Evolutionary conservation across 2,329 filamentous ascomycete genomes (phyloP).

Genomic region (Hymenoscyphus salicellus): DNA sequence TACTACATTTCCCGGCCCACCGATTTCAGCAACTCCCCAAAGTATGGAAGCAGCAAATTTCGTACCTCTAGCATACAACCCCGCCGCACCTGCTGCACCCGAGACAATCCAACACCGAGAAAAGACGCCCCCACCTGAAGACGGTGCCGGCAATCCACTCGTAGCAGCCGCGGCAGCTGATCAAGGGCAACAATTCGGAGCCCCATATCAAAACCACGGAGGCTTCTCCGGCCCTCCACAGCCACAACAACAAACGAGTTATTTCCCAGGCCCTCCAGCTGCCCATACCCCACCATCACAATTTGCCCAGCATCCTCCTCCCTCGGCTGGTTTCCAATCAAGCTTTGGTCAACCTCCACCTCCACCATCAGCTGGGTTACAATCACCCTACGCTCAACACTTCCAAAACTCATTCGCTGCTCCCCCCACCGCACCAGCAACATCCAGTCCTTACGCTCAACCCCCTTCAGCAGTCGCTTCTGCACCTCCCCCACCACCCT

Average conservation of each 20-base stretch:
- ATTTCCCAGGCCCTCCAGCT: constrained; percentile 39
- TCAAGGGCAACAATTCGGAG: constrained; percentile 52
- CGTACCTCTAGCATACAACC: constrained; percentile 71
- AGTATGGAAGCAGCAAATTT: constrained; percentile 46
- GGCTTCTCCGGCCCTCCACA: constrained; percentile 21
- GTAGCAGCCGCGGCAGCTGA: constrained; percentile 57
- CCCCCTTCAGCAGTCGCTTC: constrained; percentile 16
- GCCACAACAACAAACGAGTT: constrained; percentile 21
- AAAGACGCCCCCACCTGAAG: constrained; percentile 74
- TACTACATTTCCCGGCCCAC: constrained; percentile 30
- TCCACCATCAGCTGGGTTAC: constrained; percentile 20
- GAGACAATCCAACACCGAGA: constrained; percentile 70
- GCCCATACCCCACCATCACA: constrained; percentile 18
- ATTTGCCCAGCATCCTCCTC: constrained; percentile 14
- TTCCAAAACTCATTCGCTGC: constrained; percentile 30
- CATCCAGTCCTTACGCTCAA: constrained; percentile 16
- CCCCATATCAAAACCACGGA: constrained; percentile 37
- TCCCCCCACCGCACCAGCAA: constrained; percentile 23
- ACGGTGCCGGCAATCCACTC: constrained; percentile 58
- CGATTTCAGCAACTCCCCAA: constrained; percentile 38
- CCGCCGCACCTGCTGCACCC: constrained; percentile 70
- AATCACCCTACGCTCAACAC: constrained; percentile 27
- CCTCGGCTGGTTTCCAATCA: constrained; percentile 24
- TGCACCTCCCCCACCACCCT: constrained; percentile 20
- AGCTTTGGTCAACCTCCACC: constrained; percentile 1